phyloP scores from a whole-genome alignment of 768 basidiomycete genomes.

The Fomitopsis pulvina region DNA sequence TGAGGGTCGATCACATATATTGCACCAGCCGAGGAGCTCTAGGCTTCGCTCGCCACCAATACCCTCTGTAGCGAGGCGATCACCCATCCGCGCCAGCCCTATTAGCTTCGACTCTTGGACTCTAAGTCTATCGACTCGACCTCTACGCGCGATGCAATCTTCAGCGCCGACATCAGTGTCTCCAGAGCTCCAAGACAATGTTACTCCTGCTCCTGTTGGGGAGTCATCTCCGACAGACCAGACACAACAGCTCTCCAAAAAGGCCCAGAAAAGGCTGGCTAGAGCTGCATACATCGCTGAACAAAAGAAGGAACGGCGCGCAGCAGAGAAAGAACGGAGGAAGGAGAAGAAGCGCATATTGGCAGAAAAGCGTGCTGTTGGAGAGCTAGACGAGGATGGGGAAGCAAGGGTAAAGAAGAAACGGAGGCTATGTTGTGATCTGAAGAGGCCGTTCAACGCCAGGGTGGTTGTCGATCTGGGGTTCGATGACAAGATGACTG shows the following conservation, averaged over 20 bases:
- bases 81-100: too few species aligned
- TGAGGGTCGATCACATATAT: too few species aligned
- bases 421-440: conserved; percentile 23
- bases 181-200: not conserved
- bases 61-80: too few species aligned
- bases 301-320: conserved; percentile 66
- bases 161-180: not conserved
- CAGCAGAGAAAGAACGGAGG: conserved; percentile 68
- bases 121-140: too few species aligned
- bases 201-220: not conserved
- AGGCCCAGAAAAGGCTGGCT: conserved; percentile 69
- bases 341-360: conserved; percentile 64
- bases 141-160: too few species aligned
- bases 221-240: not conserved
- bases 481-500: conserved; percentile 90
- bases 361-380: conserved; percentile 55
- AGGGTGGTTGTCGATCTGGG: conserved; percentile 80
- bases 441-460: conserved; percentile 36
- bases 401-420: conserved; percentile 29
- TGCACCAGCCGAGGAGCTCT: too few species aligned
- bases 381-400: conserved; percentile 44
- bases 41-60: too few species aligned
- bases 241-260: conserved; percentile 55
- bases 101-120: too few species aligned
- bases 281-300: conserved; percentile 61